phyloP scores from a whole-genome alignment of 2,329 filamentous ascomycete species.

The Pseudogymnoascus sp. region DNA sequence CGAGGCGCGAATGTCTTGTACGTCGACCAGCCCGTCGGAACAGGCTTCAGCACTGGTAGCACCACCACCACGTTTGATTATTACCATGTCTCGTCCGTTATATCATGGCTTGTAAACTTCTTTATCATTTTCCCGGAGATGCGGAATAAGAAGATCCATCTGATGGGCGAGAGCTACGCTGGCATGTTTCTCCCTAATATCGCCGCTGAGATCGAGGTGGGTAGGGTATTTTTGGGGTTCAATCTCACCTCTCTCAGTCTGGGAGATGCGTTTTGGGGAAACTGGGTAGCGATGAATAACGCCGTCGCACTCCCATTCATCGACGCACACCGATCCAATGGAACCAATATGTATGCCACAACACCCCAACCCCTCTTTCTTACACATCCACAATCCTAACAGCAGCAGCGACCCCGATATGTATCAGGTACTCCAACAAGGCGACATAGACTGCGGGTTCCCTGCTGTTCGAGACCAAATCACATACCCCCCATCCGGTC shows the following conservation, averaged over 20 bases:
- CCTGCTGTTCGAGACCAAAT: neutral
- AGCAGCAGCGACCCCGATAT: neutral
- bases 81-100: neutral
- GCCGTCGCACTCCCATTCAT: neutral
- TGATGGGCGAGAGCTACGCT: slow-evolving; percentile 13
- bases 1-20: slow-evolving; percentile 27
- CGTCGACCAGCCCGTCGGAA: slow-evolving; percentile 27
- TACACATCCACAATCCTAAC: neutral
- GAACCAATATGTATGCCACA: slow-evolving; percentile 4
- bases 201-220: neutral
- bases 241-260: slow-evolving; percentile 6
- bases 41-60: slow-evolving; percentile 23
- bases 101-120: slow-evolving; percentile 6
- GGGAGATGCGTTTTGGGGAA: slow-evolving; percentile 2
- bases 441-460: slow-evolving; percentile 10
- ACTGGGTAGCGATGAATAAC: neutral
- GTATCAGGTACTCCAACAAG: neutral
- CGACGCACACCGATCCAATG: neutral
- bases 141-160: slow-evolving; percentile 7
- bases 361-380: too few relatives aligned
- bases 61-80: neutral
- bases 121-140: slow-evolving; percentile 9
- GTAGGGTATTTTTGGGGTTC: neutral
- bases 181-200: slow-evolving; percentile 12
- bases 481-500: slow-evolving; percentile 8